Evolutionary conservation across 139 green algal species (phyloP), one percentile per base, ranked within the genome.

Genomic region (Micromonas commoda): DNA sequence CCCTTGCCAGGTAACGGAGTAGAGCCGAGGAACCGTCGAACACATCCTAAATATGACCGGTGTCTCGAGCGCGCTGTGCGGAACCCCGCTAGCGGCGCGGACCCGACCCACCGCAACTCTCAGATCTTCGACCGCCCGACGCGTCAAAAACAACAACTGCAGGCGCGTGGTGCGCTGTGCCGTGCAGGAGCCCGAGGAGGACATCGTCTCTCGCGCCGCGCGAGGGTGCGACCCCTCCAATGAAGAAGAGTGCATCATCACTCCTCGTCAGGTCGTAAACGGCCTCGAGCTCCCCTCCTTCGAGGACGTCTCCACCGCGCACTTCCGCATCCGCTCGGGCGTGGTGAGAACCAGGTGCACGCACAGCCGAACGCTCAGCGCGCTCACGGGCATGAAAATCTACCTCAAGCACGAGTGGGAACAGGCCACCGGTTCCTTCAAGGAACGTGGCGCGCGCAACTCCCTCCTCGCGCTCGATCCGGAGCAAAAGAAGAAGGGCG

Each of bases 321-420:
- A 57, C 31, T 64, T 68, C 13, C 39, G 45, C 5, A 64, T 77
- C 3, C 52, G 39, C 39, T 24, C 9, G 31, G 60, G 73, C 32
- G 57, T 72, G n/a, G 57, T 63, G 32, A 31, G 73, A 20, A 73
- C 60, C 31, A 31, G 61, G 23, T 73, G 31, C 31, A 38, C 34
- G 1, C 16, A 69, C 9, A 70, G 35, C 26, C 4, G 68, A 28
- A 20, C 76, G 13, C 29, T 81, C 64, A 65, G 28, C 52, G 65
- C 24, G 65, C 1, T 38, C 5, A 60, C 64, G 33, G 76, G 64
- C 19, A 65, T n/a, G 23, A 54, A 76, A 21, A 29, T 81, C 20
- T 68, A 53, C 37, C 26, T 81, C 28, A 81, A 81, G 64, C 66
- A 76, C 64, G 76, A 81, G 64, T 78, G 57, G 54, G 72, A 82